Conservation (phyloP, 331 rosid species). For the Cydonia oblonga region DNA sequence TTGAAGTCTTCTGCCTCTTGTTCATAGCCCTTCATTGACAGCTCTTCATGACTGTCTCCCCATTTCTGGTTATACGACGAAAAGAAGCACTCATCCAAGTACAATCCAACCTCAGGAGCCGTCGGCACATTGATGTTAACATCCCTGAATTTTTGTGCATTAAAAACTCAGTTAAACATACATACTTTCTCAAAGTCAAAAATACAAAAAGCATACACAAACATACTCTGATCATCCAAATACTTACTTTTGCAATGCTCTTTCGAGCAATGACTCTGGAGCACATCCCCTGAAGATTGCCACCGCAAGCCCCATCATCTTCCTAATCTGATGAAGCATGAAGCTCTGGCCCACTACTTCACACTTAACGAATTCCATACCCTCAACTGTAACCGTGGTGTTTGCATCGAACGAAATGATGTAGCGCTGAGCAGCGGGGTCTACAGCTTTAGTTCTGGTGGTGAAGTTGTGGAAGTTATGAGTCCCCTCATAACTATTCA, state of each 20-base stretch:
- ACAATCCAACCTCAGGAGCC: conserved; percentile 92
- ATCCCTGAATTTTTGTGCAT: conserved; percentile 37
- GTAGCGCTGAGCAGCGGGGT: conserved; percentile 69
- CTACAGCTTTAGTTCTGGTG: conserved; percentile 89
- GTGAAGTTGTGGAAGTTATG: conserved; percentile 95
- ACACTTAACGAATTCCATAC: conserved; percentile 75
- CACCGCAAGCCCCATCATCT: conserved; percentile 92
- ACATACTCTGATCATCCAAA: background rate
- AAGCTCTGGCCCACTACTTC: conserved; percentile 97
- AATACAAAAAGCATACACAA: background rate
- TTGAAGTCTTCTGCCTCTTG: conserved; percentile 75
- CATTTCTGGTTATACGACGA: conserved; percentile 83
- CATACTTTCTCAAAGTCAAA: background rate
- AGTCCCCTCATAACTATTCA: conserved; percentile 70
- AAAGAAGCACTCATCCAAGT: conserved; percentile 82
- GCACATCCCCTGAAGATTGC: conserved; percentile 80
- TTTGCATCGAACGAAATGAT: conserved; percentile 63
- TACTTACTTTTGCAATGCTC: conserved; percentile 74
- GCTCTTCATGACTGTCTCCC: conserved; percentile 82
- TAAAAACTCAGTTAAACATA: background rate
- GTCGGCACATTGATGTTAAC: conserved; percentile 77
- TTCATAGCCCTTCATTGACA: conserved; percentile 67
- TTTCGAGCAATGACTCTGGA: conserved; percentile 55
- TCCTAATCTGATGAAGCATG: conserved; percentile 98
- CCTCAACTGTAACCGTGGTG: conserved; percentile 39